Evolutionary conservation across 1,284 basidiomycete species (phyloP), one percentile per base, ranked within the genome.

Genomic region (Microbotryomycetes sp.): DNA sequence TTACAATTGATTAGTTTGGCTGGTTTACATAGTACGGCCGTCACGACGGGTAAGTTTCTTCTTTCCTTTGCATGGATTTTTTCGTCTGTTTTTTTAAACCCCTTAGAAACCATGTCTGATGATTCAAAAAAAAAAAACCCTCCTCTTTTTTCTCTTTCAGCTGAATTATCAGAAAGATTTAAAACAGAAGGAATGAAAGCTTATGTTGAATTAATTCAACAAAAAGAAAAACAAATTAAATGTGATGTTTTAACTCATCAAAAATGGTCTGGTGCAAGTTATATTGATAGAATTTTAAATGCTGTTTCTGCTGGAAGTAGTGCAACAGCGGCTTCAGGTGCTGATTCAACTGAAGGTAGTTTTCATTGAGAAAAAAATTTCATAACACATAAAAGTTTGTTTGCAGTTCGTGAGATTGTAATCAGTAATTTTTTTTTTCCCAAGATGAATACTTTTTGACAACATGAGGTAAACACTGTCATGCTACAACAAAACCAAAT

Each of bases 181-280:
- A 65, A 66, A 58, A 60, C 56, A 2, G 50, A 65, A 76, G 89
- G 89, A 46, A 91, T 92, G 87, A 81, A 89, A 36, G 89, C 89
- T 26, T 92, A 92, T 73, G 88, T 92, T 56, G 81, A 91, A 61
- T 81, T 89, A 28, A 82, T 92, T 52, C 89, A 92, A 75, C 80
- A 85, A 66, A 90, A 87, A 76, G 92, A 97, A 77, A 86, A 88
- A 74, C 90, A 87, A 70, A 84, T 93, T 54, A 88, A 88, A 23
- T 91, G 89, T 70, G 92, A 97, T 75, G 91, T 97, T 48, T 80
- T 96, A 58, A 92, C 87, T 3, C 89, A 92, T 75, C 89, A 92
- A 77, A 90, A 89, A 79, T 92, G 89, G 89, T 89, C 87, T 66
- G 89, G 89, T 36, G 89, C 89, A 19, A 87, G 87, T 72, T 92